Base-by-base conservation (phyloP, 805 yeast genomes). In the Ogataea trehalophila region DNA sequence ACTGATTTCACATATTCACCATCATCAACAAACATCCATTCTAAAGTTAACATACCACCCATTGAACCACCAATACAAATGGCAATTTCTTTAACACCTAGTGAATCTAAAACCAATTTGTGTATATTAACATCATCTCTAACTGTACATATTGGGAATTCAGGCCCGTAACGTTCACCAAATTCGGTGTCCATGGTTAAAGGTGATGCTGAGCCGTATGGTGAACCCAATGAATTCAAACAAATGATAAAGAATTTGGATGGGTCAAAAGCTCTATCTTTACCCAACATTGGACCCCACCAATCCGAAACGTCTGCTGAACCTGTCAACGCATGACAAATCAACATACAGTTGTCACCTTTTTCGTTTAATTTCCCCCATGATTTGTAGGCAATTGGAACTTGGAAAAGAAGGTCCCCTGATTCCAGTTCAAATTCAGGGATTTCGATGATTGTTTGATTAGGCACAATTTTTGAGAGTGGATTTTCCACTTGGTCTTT, bases 31-130 rank as follows among this genome's bases (percentile, higher is more conserved):
- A 78, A 88, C 3, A 90, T 80, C 77, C 88, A 94, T 65, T 94
- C 99, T 57, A 94, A 70, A 0, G 91, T 89, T 40, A 90, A 70
- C 98, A 94, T 94, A 17, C 99, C 99, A 38, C 99, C 99, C 99
- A 94, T 94, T 23, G 98, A 91, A 0, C 99, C 99, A 37, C 99
- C 99, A 48, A 94, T 79, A 16, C 86, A 95, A 44, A 84, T 78
- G 1, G 97, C 97, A 29, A 92, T 72, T 48, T 81, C 77, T 45
- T 75, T 76, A n/a, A 94, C 88, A 0, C 88, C 90, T 41, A 94
- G 67, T 5, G 83, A 80, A 55, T 91, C 97, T 42, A 94, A 70
- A 2, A 92, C 83, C 43, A 83, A 62, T 55, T 73, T 80, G 58
- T 94, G 98, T 13, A 91, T 79, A 6, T 76, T 74, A 5, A 90